These are phyloP conservation scores for Secale cereale DNA, from an alignment of 176 grass and related monocot genomes.

Conservation along the genomic window DNA sequence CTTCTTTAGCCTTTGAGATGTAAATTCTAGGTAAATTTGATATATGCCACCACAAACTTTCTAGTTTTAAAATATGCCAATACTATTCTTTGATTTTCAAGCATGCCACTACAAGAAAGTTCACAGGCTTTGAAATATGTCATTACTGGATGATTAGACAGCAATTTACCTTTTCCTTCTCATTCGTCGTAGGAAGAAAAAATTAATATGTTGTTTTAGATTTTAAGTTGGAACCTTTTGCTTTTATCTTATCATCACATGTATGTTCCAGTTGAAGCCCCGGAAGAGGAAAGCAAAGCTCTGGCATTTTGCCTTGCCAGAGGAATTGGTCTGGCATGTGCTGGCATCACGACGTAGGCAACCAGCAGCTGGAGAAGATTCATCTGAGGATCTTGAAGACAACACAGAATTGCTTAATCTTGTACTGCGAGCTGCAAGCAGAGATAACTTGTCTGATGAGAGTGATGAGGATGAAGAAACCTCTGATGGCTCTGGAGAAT, in stretches of 20 bases:
- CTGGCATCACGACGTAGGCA: slow-evolving; percentile 37
- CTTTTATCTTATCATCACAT: not conserved
- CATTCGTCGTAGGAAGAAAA: not conserved
- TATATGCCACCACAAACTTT: too few species aligned
- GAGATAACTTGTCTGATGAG: slow-evolving; percentile 45
- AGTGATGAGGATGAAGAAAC: slow-evolving; percentile 66
- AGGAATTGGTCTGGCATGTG: slow-evolving; percentile 63
- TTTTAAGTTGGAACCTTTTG: not conserved
- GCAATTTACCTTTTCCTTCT: not conserved
- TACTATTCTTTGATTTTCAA: too few species aligned
- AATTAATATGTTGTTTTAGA: not conserved
- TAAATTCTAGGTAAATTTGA: not conserved
- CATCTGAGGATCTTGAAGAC: slow-evolving; percentile 24
- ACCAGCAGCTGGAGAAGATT: slow-evolving; percentile 24
- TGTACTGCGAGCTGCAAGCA: slow-evolving; percentile 40
- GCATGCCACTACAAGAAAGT: too few species aligned
- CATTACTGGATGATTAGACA: too few species aligned
- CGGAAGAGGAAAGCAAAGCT: slow-evolving; percentile 63
- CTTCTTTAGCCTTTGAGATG: not conserved
- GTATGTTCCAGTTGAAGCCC: slow-evolving; percentile 25
- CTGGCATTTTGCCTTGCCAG: slow-evolving; percentile 39
- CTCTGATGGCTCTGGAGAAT: slow-evolving; percentile 49
- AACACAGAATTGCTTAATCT: slow-evolving; percentile 50
- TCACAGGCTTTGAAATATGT: too few species aligned
- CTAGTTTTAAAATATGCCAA: too few species aligned